phyloP scores from a whole-genome alignment of 805 yeast genomes.

The Zygotorulaspora sp. region DNA sequence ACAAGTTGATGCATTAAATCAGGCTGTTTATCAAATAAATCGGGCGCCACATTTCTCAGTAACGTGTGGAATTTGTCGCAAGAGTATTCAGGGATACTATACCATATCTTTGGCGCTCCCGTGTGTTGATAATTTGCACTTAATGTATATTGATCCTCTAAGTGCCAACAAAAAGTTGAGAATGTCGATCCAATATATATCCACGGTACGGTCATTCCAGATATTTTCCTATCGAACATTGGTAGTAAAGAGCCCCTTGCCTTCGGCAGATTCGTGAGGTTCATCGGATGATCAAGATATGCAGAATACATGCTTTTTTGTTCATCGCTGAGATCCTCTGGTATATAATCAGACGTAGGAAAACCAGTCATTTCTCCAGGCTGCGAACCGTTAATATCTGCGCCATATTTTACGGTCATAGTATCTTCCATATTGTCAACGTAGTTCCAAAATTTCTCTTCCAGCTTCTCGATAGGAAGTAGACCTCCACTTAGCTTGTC shows the following conservation, averaged over 20 bases:
- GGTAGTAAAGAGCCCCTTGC: constrained; percentile 65
- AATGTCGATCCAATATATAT: constrained; percentile 83
- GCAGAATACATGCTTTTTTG: constrained; percentile 25
- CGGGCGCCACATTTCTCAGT: constrained; percentile 69
- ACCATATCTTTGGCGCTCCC: constrained; percentile 91
- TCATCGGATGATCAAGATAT: constrained; percentile 65
- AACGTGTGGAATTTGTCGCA: constrained; percentile 61
- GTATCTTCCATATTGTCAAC: constrained; percentile 39
- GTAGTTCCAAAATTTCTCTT: constrained; percentile 63
- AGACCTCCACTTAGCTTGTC: constrained; percentile 13
- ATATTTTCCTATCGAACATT: constrained; percentile 59
- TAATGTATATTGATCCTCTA: constrained; percentile 88
- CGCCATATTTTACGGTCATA: constrained; percentile 72
- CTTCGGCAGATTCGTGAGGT: constrained; percentile 67
- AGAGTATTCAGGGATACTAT: constrained; percentile 71
- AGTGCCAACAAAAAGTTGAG: constrained; percentile 95
- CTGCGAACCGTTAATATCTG: constrained; percentile 66
- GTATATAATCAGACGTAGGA: constrained; percentile 46
- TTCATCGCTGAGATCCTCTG: constrained; percentile 15
- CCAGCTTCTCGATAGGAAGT: constrained; percentile 44
- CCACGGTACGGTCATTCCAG: constrained; percentile 97
- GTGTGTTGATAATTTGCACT: constrained; percentile 89
- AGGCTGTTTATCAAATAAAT: constrained; percentile 76
- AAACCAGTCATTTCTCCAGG: constrained; percentile 73
- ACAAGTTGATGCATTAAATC: constrained; percentile 84